Base-by-base conservation (phyloP, 306 rosid species). In the Heteromeles arbutifolia region DNA sequence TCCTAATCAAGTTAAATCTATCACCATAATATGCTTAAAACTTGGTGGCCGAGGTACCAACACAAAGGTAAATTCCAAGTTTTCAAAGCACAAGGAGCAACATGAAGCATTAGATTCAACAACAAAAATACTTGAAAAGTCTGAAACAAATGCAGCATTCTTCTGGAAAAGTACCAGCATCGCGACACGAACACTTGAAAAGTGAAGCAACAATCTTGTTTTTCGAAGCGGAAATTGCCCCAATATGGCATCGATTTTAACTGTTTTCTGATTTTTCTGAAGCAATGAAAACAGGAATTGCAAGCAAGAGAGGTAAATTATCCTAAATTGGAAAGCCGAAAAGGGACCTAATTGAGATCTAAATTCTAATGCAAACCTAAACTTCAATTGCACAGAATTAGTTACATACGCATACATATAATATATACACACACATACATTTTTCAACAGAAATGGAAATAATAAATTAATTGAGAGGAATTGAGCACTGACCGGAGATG, bases 401-500 rank as follows among this genome's bases (percentile, higher is more conserved):
- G 13, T 18, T 6, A 71, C 4, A 15, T 32, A 54, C 26, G 5
- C 48, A 5, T 10, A 31, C 24, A 24, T 2, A 3, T 39, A 29
- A 45, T 14, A 45, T 15, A 44, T 45, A 45, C 15, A 48, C 19
- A 26, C 2, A 70, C 10, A 14, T 50, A 48, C 25, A 69, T 63
- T 69, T 75, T 62, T 28, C 67, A 32, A 56, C 34, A 65, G 74
- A 59, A 80, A 57, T 19, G 48, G 10, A 65, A n/a, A 26, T 43
- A 18, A 74, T 29, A 13, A 54, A 25, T 15, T 3, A 50, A 52
- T 9, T 22, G 54, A 76, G 52, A 4, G 77, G 77, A 59, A 32
- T 19, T 32, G 18, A 75, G 66, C 64, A 85, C 83, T 64, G 19
- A 95, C 97, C 87, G 7, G 86, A 73, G 74, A 63, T 66, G 73